Evolutionary conservation across 352 stramenopile genomes (phyloP).

Genomic region (Phytophthora colocasiae): DNA sequence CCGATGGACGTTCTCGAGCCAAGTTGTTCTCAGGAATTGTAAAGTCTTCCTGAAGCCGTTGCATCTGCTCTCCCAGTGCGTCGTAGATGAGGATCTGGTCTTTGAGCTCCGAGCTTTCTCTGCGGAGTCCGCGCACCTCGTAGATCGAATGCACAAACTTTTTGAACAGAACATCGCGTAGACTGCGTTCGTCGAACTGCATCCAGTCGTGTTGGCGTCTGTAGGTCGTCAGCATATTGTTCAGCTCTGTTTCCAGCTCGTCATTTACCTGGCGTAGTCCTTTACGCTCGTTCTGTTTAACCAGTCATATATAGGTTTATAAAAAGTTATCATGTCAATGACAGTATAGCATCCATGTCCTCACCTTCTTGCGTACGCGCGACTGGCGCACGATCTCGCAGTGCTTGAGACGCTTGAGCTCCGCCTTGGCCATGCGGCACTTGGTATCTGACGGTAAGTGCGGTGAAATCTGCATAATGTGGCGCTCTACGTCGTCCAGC

Average conservation of each 20-base stretch:
- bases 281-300: slow-evolving; percentile 49
- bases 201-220: slow-evolving; percentile 52
- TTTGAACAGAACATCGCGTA: slow-evolving; percentile 64
- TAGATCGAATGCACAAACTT: slow-evolving; percentile 80
- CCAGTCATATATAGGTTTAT: neutral
- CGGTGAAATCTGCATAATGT: slow-evolving; percentile 50
- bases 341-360: slow-evolving; percentile 11
- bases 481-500: slow-evolving; percentile 68
- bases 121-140: slow-evolving; percentile 62
- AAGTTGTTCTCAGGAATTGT: slow-evolving; percentile 51
- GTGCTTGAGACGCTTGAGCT: slow-evolving; percentile 80
- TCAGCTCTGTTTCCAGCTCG: slow-evolving; percentile 63
- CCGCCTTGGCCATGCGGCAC: slow-evolving; percentile 66
- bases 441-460: slow-evolving; percentile 51
- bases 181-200: slow-evolving; percentile 56
- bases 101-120: slow-evolving; percentile 54
- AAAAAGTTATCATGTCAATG: neutral
- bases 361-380: slow-evolving; percentile 75
- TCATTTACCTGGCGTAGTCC: slow-evolving; percentile 63
- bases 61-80: slow-evolving; percentile 74
- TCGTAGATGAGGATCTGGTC: slow-evolving; percentile 66
- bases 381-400: slow-evolving; percentile 83
- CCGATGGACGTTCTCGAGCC: slow-evolving; percentile 52
- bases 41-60: slow-evolving; percentile 72
- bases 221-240: slow-evolving; percentile 43